Evolutionary conservation across 441 rosid genomes (phyloP), one percentile per base, ranked within the genome.

Genomic region (Gossypium davidsonii): DNA sequence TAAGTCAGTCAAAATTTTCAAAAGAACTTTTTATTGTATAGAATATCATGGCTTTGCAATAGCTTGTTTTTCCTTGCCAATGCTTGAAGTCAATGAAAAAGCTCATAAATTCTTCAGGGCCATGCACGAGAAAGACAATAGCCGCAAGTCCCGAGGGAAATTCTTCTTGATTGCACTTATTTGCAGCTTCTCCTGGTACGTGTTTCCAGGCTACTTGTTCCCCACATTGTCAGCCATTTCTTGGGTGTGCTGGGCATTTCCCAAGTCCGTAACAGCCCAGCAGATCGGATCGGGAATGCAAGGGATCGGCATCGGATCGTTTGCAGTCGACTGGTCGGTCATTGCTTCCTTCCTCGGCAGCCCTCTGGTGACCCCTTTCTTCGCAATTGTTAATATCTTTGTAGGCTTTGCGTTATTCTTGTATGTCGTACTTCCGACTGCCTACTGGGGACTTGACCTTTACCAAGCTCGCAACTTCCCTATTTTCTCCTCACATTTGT

Each of bases 201-300:
- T 80, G 0, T 62, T 88, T 76, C 94, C 92, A 0, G 85, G 84
- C 26, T 90, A 84, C 83, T 82, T 90, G 51, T 86, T 88, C 83
- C 70, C 83, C 11, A 78, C 85, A 0, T 70, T 90, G 44, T 71
- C 86, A 52, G 74, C 76, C 57, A 78, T 89, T 8, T 88, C 94
- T 6, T 86, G 88, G 85, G 81, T 89, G 42, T 89, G 92, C 60
- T 86, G 92, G 94, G 80, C 56, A 25, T 88, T 83, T 21, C 88
- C 88, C 2, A 84, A 82, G 74, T 90, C 92, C 1, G 80, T 86
- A 25, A 88, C 85, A 5, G 88, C 91, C 37, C 92, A 90, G 23
- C 91, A 88, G 48, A 1, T 86, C 25, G 90, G 91, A 14, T 86
- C 94, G 2, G 91, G 92, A 9, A 84, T 85, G 88, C 56, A 46